These are phyloP conservation scores for Malassezia slooffiae DNA, from an alignment of 1,284 basidiomycete genomes.

Conservation along the genomic window DNA sequence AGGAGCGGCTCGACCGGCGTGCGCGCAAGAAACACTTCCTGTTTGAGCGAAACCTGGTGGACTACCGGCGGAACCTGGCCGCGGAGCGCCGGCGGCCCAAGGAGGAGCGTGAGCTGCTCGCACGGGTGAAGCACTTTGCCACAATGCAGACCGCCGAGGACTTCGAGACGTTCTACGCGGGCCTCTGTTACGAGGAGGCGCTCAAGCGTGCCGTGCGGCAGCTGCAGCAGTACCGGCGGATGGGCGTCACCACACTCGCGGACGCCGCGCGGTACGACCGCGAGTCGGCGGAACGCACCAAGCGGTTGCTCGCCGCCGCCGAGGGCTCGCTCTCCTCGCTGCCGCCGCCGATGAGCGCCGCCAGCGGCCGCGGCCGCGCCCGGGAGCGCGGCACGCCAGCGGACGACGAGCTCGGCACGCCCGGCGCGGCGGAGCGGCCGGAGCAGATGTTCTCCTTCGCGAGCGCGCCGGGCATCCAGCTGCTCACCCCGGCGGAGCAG, in stretches of 20 bases:
- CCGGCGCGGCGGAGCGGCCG: constrained; percentile 17
- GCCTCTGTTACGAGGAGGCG: constrained; percentile 56
- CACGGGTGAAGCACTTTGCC: constrained; percentile 81
- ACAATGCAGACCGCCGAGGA: constrained; percentile 82
- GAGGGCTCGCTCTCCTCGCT: constrained; percentile 24
- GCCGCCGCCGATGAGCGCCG: constrained; percentile 7
- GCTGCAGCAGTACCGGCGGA: constrained; percentile 38
- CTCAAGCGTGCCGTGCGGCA: constrained; percentile 33
- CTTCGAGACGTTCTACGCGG: constrained; percentile 76
- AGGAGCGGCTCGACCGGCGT: constrained; percentile 78
- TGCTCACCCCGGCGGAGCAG: constrained; percentile 35
- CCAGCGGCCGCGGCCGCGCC: constrained; percentile 26
- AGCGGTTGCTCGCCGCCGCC: constrained; percentile 28
- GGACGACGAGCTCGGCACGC: constrained; percentile 24
- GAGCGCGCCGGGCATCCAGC: constrained; percentile 30
- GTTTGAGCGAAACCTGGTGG: constrained; percentile 79
- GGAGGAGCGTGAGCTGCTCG: constrained; percentile 81
- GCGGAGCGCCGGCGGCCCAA: constrained; percentile 78
- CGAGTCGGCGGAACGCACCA: constrained; percentile 38
- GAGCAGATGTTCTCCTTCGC: constrained; percentile 36
- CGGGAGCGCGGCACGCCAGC: constrained; percentile 27
- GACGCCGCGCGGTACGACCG: constrained; percentile 38
- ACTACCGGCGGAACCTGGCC: constrained; percentile 75
- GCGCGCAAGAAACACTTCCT: constrained; percentile 78
- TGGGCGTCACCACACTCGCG: constrained; percentile 37